Conservation (phyloP, 768 basidiomycete species). For the Gyrodon lividus region DNA sequence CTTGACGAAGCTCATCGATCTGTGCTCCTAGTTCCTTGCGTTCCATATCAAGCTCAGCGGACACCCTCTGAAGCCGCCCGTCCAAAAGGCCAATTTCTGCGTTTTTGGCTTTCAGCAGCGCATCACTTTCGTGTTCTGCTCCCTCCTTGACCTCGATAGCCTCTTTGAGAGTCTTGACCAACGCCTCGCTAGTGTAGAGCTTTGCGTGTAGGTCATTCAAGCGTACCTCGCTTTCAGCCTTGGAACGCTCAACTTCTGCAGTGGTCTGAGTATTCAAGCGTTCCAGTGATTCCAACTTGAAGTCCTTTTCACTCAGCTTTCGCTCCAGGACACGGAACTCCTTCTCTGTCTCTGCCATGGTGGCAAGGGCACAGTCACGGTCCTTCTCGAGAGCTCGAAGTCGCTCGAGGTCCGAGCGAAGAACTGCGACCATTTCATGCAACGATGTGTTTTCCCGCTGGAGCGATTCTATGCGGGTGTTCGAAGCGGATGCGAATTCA, state of each 20-base stretch:
- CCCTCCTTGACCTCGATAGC: conserved; percentile 52
- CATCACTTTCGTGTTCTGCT: conserved; percentile 47
- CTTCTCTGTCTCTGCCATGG: conserved; percentile 43
- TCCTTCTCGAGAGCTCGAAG: conserved; percentile 40
- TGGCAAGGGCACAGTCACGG: conserved; percentile 40
- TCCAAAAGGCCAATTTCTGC: conserved; percentile 59
- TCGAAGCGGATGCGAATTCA: conserved; percentile 21
- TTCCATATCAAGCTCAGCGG: conserved; percentile 53
- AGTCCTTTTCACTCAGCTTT: conserved; percentile 42
- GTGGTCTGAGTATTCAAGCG: conserved; percentile 37
- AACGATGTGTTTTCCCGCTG: conserved; percentile 73
- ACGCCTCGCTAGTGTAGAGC: conserved; percentile 43
- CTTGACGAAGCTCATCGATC: conserved; percentile 81
- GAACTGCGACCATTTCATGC: conserved; percentile 33
- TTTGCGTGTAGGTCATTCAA: conserved; percentile 43
- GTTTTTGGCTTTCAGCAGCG: conserved; percentile 54
- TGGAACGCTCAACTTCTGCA: conserved; percentile 46
- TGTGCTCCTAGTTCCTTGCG: conserved; percentile 65
- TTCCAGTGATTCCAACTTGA: conserved; percentile 48
- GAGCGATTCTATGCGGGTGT: conserved; percentile 51
- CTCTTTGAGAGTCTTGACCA: conserved; percentile 50
- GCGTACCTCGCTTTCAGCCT: conserved; percentile 44
- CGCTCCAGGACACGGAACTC: conserved; percentile 42
- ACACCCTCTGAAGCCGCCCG: conserved; percentile 42
- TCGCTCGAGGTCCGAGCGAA: conserved; percentile 22